Conservation (phyloP, 2,329 filamentous ascomycete genomes). For the Nemania diffusa region DNA sequence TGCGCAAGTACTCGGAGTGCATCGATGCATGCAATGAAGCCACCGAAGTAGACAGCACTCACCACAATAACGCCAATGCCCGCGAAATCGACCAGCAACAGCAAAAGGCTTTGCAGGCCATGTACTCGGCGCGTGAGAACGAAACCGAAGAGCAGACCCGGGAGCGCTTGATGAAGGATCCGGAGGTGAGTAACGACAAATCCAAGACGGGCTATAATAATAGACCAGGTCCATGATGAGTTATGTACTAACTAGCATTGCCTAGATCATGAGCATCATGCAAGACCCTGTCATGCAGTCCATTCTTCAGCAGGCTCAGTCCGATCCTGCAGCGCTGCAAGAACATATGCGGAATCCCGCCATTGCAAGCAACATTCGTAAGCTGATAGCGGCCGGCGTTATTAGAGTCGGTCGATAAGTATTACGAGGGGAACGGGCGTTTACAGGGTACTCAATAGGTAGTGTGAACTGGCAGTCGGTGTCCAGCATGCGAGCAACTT, state of each 20-base stretch:
- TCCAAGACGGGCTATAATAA: not conserved
- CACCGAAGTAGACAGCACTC: slow-evolving; percentile 75
- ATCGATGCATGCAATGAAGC: slow-evolving; percentile 90
- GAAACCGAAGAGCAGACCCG: slow-evolving; percentile 97
- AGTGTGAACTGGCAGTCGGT: slow-evolving; percentile 22
- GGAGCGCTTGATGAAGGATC: slow-evolving; percentile 88
- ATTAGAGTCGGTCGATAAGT: slow-evolving; percentile 74
- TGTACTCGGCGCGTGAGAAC: slow-evolving; percentile 90
- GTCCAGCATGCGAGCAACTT: slow-evolving; percentile 18
- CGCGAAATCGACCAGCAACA: slow-evolving; percentile 94
- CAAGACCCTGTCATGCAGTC: slow-evolving; percentile 98
- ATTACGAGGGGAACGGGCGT: slow-evolving; percentile 29
- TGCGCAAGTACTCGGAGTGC: slow-evolving; percentile 98
- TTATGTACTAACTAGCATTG: slow-evolving; percentile 42
- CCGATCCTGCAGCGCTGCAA: slow-evolving; percentile 88
- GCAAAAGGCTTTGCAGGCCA: slow-evolving; percentile 89
- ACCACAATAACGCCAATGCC: slow-evolving; percentile 77
- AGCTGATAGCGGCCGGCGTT: slow-evolving; percentile 90
- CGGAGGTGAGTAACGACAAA: slow-evolving; percentile 73
- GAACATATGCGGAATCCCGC: slow-evolving; percentile 96
- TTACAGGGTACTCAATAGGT: slow-evolving; percentile 31
- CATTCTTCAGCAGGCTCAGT: slow-evolving; percentile 96
- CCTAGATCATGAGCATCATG: slow-evolving; percentile 85
- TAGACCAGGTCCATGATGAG: not conserved
- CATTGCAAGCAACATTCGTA: slow-evolving; percentile 90